Percentiles rank a stretch among this genome's conserved stretches.
phyloP scores from a whole-genome alignment of 2,329 filamentous ascomycete genomes.

The Esteya vermicola region DNA sequence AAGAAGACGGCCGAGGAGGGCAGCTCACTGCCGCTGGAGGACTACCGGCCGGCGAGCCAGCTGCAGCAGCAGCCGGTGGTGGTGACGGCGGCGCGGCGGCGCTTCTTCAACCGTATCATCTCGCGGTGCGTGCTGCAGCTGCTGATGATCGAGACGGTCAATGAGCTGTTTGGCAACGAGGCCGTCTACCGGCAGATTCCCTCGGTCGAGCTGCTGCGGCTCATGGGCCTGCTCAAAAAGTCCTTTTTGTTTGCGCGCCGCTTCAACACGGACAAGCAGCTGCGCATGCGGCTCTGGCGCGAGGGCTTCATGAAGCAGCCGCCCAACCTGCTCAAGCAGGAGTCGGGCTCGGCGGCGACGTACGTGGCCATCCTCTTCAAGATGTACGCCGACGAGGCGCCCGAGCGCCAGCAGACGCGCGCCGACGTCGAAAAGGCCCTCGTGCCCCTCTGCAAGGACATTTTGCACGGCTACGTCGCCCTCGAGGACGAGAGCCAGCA shows the following conservation, averaged over 20 bases:
- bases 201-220: conserved; percentile 69
- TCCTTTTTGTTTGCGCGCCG: conserved; percentile 92
- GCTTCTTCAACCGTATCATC: conserved; percentile 99
- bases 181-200: conserved; percentile 89
- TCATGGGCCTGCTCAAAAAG: conserved; percentile 92
- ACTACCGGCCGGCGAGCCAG: conserved; percentile 66
- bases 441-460: conserved; percentile 89
- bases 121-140: conserved; percentile 94
- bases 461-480: conserved; percentile 69
- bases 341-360: conserved; percentile 80
- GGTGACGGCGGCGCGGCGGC: conserved; percentile 80
- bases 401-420: conserved; percentile 66
- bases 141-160: conserved; percentile 98
- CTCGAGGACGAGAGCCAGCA: conserved; percentile 96
- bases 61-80: conserved; percentile 80
- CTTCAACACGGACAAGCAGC: conserved; percentile 95
- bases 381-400: conserved; percentile 87
- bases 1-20: conserved; percentile 13
- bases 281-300: conserved; percentile 85
- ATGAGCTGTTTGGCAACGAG: conserved; percentile 96
- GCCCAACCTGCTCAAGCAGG: conserved; percentile 93
- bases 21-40: conserved; percentile 53
- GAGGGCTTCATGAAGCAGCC: conserved; percentile 99
- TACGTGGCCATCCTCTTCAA: conserved; percentile 93
- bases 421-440: conserved; percentile 80